Evolutionary conservation across 768 basidiomycete genomes (phyloP).

Genomic region (Kwoniella botswanensis): DNA sequence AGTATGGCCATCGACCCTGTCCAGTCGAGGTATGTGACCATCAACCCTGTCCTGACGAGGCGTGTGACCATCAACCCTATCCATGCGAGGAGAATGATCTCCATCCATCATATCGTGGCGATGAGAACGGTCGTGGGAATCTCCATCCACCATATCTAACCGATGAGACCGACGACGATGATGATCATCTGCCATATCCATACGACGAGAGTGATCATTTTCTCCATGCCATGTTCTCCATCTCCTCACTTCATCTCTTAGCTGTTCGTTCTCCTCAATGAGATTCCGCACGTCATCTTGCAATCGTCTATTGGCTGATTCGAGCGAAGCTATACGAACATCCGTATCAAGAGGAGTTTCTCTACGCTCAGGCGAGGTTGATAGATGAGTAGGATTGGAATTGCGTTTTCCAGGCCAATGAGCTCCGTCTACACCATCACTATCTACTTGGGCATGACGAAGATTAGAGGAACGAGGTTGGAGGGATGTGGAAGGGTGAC

Average conservation of each 20-base stretch:
- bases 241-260: conserved; percentile 28
- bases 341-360: conserved; percentile 23
- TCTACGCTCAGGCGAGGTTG: conserved; percentile 25
- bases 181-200: conserved; percentile 8
- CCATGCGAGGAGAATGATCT: not conserved
- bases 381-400: not conserved
- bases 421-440: conserved; percentile 1
- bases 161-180: not conserved
- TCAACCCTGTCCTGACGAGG: not conserved
- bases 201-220: not conserved
- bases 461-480: conserved; percentile 17
- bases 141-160: not conserved
- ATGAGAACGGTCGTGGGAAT: not conserved
- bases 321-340: conserved; percentile 34
- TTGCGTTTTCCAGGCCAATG: not conserved
- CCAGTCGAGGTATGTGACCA: no score
- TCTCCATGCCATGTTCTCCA: conserved; percentile 32
- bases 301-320: conserved; percentile 37
- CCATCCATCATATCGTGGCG: not conserved
- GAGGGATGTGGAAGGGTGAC: conserved; percentile 8
- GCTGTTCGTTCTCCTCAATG: conserved; percentile 34
- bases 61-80: not conserved
- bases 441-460: conserved; percentile 3
- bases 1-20: not conserved
- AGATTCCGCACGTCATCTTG: conserved; percentile 36